These are phyloP conservation scores for Yamadazyma atmosphaerica DNA, from an alignment of 1,139 yeast species.

Conservation along the genomic window DNA sequence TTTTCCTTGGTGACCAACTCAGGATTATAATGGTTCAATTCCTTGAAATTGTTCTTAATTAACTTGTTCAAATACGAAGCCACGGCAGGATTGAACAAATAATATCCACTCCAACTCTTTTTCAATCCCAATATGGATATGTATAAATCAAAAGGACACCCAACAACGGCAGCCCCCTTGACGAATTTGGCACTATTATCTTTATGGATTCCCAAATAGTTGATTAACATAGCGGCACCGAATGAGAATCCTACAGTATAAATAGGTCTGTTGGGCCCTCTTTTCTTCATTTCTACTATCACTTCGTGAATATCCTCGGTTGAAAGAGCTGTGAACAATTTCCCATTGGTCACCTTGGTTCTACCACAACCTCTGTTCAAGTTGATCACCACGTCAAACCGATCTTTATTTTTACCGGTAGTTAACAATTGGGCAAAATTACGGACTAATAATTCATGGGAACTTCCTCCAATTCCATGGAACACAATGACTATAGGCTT, in stretches of 20 bases:
- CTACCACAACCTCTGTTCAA: conserved; percentile 89
- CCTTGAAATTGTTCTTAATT: conserved; percentile 60
- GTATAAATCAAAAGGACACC: conserved; percentile 84
- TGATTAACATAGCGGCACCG: conserved; percentile 80
- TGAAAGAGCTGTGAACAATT: conserved; percentile 72
- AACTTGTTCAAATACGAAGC: conserved; percentile 63
- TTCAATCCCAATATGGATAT: conserved; percentile 54
- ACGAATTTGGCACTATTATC: conserved; percentile 38
- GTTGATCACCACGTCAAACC: conserved; percentile 67
- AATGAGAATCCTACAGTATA: conserved; percentile 82
- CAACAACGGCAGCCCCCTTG: conserved; percentile 66
- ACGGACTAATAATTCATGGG: conserved; percentile 84
- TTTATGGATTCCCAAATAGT: conserved; percentile 72
- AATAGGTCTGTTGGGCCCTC: conserved; percentile 71
- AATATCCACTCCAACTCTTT: conserved; percentile 57
- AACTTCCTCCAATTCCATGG: conserved; percentile 92
- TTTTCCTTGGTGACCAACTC: conserved; percentile 32
- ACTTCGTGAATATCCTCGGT: conserved; percentile 72
- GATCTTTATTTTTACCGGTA: conserved; percentile 21
- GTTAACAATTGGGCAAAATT: conserved; percentile 48
- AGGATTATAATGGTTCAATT: conserved; percentile 42
- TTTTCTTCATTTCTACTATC: conserved; percentile 48
- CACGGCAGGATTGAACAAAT: conserved; percentile 66
- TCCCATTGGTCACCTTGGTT: conserved; percentile 73
- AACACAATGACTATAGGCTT: conserved; percentile 69